phyloP scores from a whole-genome alignment of 768 basidiomycete species.

The Tulasnella sp. region DNA sequence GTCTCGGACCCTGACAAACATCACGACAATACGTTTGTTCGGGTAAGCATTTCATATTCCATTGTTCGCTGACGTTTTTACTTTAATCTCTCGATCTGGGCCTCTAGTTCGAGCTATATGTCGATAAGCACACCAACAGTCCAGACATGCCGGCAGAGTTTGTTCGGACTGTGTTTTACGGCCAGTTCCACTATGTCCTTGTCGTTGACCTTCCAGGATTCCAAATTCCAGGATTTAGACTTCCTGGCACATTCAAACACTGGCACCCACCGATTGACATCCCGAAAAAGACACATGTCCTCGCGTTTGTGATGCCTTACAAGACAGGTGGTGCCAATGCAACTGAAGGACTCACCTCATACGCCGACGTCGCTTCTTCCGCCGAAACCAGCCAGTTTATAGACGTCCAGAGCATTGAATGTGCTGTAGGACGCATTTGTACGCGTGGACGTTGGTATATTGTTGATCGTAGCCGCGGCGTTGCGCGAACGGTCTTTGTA shows the following conservation, averaged over 20 bases:
- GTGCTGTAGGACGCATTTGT: background rate
- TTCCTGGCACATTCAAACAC: background rate
- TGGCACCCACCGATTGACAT: background rate
- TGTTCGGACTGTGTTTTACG: background rate
- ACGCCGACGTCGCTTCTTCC: background rate
- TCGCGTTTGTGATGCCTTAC: background rate
- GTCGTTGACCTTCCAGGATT: background rate
- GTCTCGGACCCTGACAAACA: background rate
- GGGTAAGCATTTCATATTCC: too few relatives aligned
- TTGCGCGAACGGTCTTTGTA: background rate
- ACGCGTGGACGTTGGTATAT: background rate
- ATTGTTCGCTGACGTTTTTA: too few relatives aligned
- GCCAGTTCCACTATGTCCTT: background rate
- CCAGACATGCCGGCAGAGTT: background rate
- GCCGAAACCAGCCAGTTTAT: background rate
- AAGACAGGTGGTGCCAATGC: background rate
- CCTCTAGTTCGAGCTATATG: background rate
- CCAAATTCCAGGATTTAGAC: background rate
- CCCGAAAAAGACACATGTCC: background rate
- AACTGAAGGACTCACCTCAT: background rate
- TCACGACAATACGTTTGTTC: background rate
- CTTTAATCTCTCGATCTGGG: background rate
- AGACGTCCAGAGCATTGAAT: background rate
- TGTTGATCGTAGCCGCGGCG: slow-evolving; percentile 1
- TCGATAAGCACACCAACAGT: background rate